These are phyloP conservation scores for Diplosphaera chodatii DNA, from an alignment of 139 green algal genomes.

Conservation along the genomic window DNA sequence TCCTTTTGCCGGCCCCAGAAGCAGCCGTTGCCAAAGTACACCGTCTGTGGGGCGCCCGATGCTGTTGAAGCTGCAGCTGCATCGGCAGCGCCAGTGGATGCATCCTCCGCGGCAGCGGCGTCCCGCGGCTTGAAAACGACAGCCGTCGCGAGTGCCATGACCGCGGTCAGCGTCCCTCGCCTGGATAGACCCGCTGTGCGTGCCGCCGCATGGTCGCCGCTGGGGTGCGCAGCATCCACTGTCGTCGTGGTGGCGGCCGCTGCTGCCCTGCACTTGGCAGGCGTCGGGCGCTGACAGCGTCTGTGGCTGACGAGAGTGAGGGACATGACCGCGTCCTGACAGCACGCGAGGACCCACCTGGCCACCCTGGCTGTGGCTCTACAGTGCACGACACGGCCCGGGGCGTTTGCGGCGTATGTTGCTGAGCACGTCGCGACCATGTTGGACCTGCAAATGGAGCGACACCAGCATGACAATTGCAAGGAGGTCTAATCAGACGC, in stretches of 20 bases:
- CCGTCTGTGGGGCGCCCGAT: not conserved
- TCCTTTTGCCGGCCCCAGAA: constrained; percentile 65
- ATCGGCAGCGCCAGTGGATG: not conserved
- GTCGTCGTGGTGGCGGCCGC: not conserved
- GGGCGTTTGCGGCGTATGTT: too few relatives aligned
- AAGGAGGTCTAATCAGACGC: too few relatives aligned
- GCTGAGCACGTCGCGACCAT: not conserved
- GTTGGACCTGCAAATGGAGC: too few relatives aligned
- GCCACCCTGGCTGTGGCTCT: not conserved
- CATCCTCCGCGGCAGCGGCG: not conserved
- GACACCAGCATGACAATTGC: too few relatives aligned
- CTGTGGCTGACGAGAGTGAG: too few relatives aligned
- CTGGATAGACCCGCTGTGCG: not conserved
- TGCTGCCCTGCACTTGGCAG: too few relatives aligned
- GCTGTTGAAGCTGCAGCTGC: too few relatives aligned
- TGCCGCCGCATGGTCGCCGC: not conserved
- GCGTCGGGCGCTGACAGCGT: too few relatives aligned
- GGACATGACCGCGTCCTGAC: too few relatives aligned
- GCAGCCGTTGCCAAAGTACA: constrained; percentile 29
- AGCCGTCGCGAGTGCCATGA: not conserved
- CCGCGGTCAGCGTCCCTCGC: not conserved
- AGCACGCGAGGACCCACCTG: not conserved
- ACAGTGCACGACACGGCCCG: too few relatives aligned
- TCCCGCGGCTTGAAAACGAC: not conserved
- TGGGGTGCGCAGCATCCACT: not conserved